These are phyloP conservation scores for Thecaphora thlaspeos DNA, from an alignment of 1,284 basidiomycete genomes.

Conservation along the genomic window DNA sequence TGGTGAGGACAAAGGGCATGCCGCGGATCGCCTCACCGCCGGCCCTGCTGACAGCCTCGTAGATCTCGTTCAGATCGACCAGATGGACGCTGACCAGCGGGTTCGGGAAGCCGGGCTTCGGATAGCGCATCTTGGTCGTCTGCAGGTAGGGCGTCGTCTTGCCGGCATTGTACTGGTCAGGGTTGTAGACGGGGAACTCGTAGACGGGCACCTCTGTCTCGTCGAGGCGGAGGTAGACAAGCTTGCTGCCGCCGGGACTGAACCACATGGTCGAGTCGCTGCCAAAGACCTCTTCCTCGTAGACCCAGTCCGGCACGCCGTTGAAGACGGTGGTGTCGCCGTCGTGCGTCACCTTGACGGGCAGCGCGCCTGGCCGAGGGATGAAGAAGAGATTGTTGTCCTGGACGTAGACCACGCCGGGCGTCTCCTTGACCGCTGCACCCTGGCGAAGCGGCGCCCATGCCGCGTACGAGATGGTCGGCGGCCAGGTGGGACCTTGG, in stretches of 20 bases:
- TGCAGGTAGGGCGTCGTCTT: slow-evolving; percentile 40
- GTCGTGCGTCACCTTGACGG: slow-evolving; percentile 76
- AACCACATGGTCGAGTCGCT: slow-evolving; percentile 81
- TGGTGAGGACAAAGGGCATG: slow-evolving; percentile 21
- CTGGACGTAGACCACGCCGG: slow-evolving; percentile 35
- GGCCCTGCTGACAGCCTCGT: not conserved
- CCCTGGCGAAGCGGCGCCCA: slow-evolving; percentile 20
- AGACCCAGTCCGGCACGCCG: slow-evolving; percentile 82
- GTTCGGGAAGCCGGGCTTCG: slow-evolving; percentile 80
- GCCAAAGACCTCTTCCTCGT: slow-evolving; percentile 65
- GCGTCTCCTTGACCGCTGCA: slow-evolving; percentile 5
- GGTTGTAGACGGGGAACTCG: slow-evolving; percentile 84
- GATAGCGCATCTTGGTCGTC: slow-evolving; percentile 57
- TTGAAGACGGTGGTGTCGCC: slow-evolving; percentile 85
- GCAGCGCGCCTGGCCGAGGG: slow-evolving; percentile 31
- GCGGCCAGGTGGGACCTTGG: slow-evolving; percentile 5
- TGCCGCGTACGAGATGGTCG: slow-evolving; percentile 23
- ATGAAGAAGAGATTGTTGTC: slow-evolving; percentile 43
- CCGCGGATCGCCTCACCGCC: slow-evolving; percentile 7
- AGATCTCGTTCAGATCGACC: slow-evolving; percentile 39
- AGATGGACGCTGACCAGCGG: slow-evolving; percentile 81
- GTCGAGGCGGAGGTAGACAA: slow-evolving; percentile 84
- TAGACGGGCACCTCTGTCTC: slow-evolving; percentile 84
- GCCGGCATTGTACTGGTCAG: slow-evolving; percentile 24
- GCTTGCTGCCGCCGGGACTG: slow-evolving; percentile 75